Conservation (phyloP, 2,329 filamentous ascomycete genomes). For the Sphaerulina musiva region DNA sequence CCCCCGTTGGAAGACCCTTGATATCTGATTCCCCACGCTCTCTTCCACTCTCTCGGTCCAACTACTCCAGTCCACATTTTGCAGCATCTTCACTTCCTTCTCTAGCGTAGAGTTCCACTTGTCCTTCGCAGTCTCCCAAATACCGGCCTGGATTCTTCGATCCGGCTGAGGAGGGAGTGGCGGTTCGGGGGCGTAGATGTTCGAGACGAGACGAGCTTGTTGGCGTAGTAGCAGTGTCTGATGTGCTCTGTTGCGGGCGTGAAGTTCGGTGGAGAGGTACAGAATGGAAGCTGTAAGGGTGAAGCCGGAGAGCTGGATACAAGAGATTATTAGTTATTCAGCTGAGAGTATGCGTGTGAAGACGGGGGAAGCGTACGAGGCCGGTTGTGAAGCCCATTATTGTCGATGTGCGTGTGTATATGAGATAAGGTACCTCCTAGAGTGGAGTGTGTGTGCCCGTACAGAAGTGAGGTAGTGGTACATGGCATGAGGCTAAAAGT, state of each 20-base stretch:
- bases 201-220: slow-evolving; percentile 40
- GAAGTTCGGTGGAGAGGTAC: slow-evolving; percentile 37
- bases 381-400: slow-evolving; percentile 46
- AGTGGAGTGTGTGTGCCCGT: too few species aligned
- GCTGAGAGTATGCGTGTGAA: not conserved
- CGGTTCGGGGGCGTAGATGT: slow-evolving; percentile 40
- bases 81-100: slow-evolving; percentile 37
- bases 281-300: slow-evolving; percentile 45
- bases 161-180: slow-evolving; percentile 35
- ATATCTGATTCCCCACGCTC: slow-evolving; percentile 32
- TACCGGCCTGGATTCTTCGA: slow-evolving; percentile 37
- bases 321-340: not conserved
- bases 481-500: not conserved
- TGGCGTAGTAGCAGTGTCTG: slow-evolving; percentile 44
- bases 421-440: not conserved
- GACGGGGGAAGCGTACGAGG: slow-evolving; percentile 38
- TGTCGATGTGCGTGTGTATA: not conserved
- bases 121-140: slow-evolving; percentile 45
- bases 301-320: slow-evolving; percentile 43
- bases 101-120: slow-evolving; percentile 46
- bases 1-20: slow-evolving; percentile 27
- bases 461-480: not conserved
- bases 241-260: slow-evolving; percentile 42
- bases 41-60: slow-evolving; percentile 39
- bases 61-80: slow-evolving; percentile 43